A percentile compares a stretch with the other conserved stretches of the same genome.
Evolutionary conservation across 805 yeast genomes (phyloP).

Genomic region (Lipomyces anomalus): DNA sequence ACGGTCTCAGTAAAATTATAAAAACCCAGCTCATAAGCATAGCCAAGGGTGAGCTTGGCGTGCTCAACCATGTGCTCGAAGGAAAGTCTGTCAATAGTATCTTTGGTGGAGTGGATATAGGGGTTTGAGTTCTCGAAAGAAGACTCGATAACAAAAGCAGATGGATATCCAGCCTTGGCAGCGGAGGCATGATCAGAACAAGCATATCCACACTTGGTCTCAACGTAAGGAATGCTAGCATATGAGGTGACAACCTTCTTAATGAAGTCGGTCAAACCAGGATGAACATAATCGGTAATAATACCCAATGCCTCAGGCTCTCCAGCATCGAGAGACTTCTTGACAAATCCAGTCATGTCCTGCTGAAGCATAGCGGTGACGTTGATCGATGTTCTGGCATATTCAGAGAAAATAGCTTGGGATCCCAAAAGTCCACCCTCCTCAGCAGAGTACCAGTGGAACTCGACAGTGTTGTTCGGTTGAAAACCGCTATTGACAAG

Average conservation of each 20-base stretch:
- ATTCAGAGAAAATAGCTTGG: constrained; percentile 61
- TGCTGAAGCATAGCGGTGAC: constrained; percentile 87
- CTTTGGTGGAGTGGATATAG: constrained; percentile 69
- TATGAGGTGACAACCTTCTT: constrained; percentile 57
- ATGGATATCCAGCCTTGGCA: constrained; percentile 73
- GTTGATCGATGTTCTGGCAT: constrained; percentile 40
- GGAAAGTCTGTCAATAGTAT: constrained; percentile 74
- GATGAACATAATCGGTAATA: constrained; percentile 62
- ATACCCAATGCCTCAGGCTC: constrained; percentile 70
- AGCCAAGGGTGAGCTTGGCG: constrained; percentile 68
- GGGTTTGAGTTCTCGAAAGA: constrained; percentile 58
- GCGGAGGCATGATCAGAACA: constrained; percentile 94
- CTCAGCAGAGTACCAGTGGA: constrained; percentile 94
- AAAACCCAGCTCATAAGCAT: constrained; percentile 54
- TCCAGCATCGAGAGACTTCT: constrained; percentile 45
- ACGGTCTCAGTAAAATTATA: background rate
- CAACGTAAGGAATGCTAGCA: constrained; percentile 62
- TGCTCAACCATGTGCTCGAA: constrained; percentile 77
- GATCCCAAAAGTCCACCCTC: constrained; percentile 91
- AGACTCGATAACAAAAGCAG: constrained; percentile 76
- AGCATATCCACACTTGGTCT: constrained; percentile 82
- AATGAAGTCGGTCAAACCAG: constrained; percentile 52
- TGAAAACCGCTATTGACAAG: constrained; percentile 42
- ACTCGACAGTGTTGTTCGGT: constrained; percentile 74
- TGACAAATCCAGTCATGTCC: constrained; percentile 85